These are phyloP conservation scores for Candida silvicultrix DNA, from an alignment of 805 yeast genomes.

Conservation along the genomic window DNA sequence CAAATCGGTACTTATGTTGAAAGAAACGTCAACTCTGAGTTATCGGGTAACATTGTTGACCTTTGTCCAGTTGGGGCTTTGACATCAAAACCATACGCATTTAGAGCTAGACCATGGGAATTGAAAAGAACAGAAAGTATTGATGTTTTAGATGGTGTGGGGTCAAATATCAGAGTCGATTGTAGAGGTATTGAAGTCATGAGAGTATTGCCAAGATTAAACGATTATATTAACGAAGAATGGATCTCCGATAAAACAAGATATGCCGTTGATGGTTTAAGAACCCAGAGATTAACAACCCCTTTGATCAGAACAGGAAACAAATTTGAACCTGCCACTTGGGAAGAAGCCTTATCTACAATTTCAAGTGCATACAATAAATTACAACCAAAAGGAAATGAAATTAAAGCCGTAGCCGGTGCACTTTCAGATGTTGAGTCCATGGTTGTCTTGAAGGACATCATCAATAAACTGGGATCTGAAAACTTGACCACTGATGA, in stretches of 20 bases:
- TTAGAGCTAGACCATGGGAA: conserved; percentile 92
- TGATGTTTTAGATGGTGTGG: conserved; percentile 79
- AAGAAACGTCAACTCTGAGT: conserved; percentile 75
- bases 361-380: conserved; percentile 56
- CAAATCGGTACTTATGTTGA: conserved; percentile 88
- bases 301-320: conserved; percentile 71
- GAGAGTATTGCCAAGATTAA: conserved; percentile 80
- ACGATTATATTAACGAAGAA: conserved; percentile 84
- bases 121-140: conserved; percentile 81
- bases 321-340: conserved; percentile 65
- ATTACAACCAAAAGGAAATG: conserved; percentile 56
- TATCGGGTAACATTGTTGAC: conserved; percentile 83
- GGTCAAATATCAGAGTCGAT: conserved; percentile 79
- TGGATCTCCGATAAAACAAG: conserved; percentile 89
- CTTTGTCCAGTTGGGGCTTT: conserved; percentile 91
- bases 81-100: conserved; percentile 87
- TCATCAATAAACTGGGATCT: conserved; percentile 69
- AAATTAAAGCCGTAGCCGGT: conserved; percentile 77
- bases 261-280: conserved; percentile 79
- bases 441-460: conserved; percentile 74
- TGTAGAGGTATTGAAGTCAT: conserved; percentile 82
- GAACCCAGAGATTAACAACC: conserved; percentile 77
- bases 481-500: conserved; percentile 76
- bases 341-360: conserved; percentile 79
- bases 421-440: conserved; percentile 80